Percentiles rank a stretch among this genome's conserved stretches.
Evolutionary conservation across 441 rosid genomes (phyloP).

Genomic region (Eruca vesicaria): DNA sequence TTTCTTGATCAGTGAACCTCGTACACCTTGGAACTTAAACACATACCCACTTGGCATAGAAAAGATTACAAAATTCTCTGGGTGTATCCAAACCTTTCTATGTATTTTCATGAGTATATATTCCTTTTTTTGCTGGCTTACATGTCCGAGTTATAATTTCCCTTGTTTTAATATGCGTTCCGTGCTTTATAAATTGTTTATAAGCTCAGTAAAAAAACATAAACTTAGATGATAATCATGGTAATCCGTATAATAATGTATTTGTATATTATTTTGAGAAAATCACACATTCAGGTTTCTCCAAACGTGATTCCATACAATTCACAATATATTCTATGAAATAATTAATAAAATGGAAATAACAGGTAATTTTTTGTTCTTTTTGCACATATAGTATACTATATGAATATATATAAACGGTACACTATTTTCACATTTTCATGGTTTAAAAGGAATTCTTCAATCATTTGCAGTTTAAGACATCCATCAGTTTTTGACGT

Average conservation of each 20-base stretch:
- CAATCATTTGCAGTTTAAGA: neutral
- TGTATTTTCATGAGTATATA: neutral
- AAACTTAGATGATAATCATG: neutral
- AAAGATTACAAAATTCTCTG: neutral
- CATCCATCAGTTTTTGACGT: neutral
- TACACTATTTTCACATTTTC: neutral
- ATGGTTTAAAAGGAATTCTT: neutral
- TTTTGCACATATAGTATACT: neutral
- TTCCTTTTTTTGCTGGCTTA: neutral
- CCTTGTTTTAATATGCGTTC: neutral
- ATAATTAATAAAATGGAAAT: neutral
- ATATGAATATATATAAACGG: too few relatives aligned
- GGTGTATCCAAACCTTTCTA: neutral
- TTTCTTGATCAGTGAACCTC: slow-evolving; percentile 33
- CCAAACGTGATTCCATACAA: neutral
- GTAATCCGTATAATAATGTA: neutral
- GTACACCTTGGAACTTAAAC: slow-evolving; percentile 35
- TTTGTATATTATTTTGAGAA: neutral
- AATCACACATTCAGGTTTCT: neutral
- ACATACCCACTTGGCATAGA: slow-evolving; percentile 9
- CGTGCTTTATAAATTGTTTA: neutral
- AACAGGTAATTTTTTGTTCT: neutral
- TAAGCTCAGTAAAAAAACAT: too few relatives aligned
- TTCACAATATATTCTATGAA: neutral
- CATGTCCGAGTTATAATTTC: neutral